Conservation (phyloP, 2,329 filamentous ascomycete species). For the Lachnellula arida region DNA sequence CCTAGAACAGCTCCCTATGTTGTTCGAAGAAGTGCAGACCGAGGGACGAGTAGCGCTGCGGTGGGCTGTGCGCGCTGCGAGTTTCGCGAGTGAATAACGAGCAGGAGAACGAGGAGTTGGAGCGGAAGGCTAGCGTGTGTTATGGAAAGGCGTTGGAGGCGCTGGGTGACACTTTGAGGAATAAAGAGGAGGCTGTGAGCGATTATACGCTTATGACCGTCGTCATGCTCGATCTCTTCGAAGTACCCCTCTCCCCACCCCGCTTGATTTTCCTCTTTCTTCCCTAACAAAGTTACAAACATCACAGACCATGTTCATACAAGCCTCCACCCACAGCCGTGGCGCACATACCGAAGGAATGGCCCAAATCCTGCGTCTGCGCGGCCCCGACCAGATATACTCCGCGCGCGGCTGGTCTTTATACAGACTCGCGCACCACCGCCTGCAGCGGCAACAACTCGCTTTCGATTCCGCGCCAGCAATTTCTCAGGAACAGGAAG, state of each 20-base stretch:
- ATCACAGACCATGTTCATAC: neutral
- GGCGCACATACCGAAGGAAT: slow-evolving; percentile 1
- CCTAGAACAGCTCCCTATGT: slow-evolving; percentile 35
- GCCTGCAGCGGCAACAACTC: slow-evolving; percentile 2
- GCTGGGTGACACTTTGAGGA: slow-evolving; percentile 31
- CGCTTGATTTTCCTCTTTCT: neutral
- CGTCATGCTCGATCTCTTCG: slow-evolving; percentile 38
- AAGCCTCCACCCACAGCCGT: neutral
- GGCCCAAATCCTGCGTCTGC: neutral
- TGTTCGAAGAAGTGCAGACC: slow-evolving; percentile 38
- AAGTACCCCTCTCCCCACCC: slow-evolving; percentile 24
- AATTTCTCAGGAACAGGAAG: neutral
- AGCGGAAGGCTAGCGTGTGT: slow-evolving; percentile 29
- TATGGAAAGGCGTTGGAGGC: slow-evolving; percentile 35
- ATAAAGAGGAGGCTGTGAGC: slow-evolving; percentile 33
- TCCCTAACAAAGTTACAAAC: neutral
- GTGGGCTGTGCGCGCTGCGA: slow-evolving; percentile 36
- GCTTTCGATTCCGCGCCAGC: neutral
- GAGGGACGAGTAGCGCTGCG: slow-evolving; percentile 35
- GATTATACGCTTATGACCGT: slow-evolving; percentile 39
- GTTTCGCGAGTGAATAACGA: slow-evolving; percentile 34
- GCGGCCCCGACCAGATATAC: neutral
- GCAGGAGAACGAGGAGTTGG: slow-evolving; percentile 18
- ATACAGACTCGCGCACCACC: neutral
- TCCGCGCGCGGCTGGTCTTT: neutral